Evolutionary conservation across 2,329 filamentous ascomycete species (phyloP), one percentile per base, ranked within the genome.

Genomic region (Neofusicoccum parvum): DNA sequence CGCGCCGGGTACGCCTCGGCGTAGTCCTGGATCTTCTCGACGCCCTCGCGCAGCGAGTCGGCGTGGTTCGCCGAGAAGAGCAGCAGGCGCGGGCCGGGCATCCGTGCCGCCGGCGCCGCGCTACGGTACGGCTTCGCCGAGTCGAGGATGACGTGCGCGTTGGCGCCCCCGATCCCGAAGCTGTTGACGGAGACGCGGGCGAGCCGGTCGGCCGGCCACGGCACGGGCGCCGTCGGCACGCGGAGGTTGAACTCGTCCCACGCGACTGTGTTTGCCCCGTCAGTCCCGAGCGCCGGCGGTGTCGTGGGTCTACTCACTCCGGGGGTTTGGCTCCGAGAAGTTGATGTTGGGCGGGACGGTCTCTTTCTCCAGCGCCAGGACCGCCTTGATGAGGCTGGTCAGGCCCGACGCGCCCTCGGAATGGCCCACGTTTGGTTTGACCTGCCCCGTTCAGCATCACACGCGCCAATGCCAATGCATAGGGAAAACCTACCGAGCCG

Each of bases 371-470:
- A 83, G 65, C 0, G 76, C 75, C 12, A 84, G 56, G 1, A 80
- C 70, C 14, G 72, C 72, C 64, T 85, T 85, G 17, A 85, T 76
- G 1, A 85, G 23, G 0, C 74, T 74, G 0, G 75, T 74, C 0
- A 85, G 58, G 0, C 81, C 83, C 1, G 78, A 76, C 0, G 81
- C 80, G 0, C 75, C 78, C 68, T 84, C 83, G 0, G 71, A 69
- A 66, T 86, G 83, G 0, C 83, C 83, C 14, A 75, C 65, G 54
- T 71, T 71, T 3, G 67, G 64, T 54, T 68, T 67, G 14, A 64
- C 53, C 53, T 58, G 37, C 9, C 27, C 36, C 39, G 5, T 9
- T 41, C 17, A 39, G 17, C 17, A 27, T 37, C 32, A 20, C 37
- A 15, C n/a, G 43, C 27, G 54, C 64, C 5, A 67, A 66, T 45